Base-by-base conservation (phyloP, 1,284 basidiomycete genomes). In the Naganishia cerealis region DNA sequence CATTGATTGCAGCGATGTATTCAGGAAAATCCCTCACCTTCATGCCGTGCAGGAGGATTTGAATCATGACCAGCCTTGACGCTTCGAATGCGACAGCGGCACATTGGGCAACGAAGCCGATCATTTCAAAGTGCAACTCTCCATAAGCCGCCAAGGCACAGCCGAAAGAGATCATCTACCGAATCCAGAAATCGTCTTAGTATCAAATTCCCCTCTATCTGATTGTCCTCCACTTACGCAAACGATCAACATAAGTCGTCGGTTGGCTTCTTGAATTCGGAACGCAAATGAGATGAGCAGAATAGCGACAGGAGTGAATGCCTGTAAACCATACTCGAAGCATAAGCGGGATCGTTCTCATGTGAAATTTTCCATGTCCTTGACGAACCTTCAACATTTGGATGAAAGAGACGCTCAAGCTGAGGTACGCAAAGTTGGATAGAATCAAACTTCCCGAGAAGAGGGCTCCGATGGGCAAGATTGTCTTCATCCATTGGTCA, bases 281-380 rank as follows among this genome's bases (percentile, higher is more conserved):
- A 90, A 91, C 0, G 86, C 84, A 85, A 94, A 97, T 9, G 93
- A 94, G 76, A 97, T 94, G 72, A 98, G 86, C 40, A 98, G 86
- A 74, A 98, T 96, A 0, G 94, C 92, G 16, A 97, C 94, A 0
- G 94, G 93, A n/a, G 86, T 91, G 83, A 98, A 98, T 9, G 94
- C 95, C 90, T 93, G 74, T 18, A n/a, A 33, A 50, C 38, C 12
- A 9, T 33, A 9, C 53, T 55, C 55, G 48, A 66, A 46, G 21
- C 24, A 38, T 43, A 15, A 33, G 21, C 42, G 29, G 18, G 13
- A 8, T 33, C 26, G 52, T 10, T 38, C 42, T 50, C 46, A 36
- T 24, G 13, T 48, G 50, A 18, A 67, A 39, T 24, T 18, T 36
- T 33, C 29, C 29, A 24, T n/a, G 9, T 26, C 9, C 43, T 46